Base-by-base conservation (phyloP, 805 yeast genomes). In the Clavispora asparagi region DNA sequence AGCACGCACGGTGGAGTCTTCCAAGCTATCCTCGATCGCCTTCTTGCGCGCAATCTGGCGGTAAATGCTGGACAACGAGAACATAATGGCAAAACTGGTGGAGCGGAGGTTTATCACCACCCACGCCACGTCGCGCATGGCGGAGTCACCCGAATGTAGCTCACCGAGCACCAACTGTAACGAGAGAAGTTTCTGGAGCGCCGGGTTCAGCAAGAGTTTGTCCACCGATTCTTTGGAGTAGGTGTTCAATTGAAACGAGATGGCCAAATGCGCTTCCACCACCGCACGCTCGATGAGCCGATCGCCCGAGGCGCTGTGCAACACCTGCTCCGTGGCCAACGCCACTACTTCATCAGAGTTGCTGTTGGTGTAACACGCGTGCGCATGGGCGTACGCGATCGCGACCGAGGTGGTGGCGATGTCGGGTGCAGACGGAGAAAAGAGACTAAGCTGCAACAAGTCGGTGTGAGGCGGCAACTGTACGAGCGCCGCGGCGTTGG, bases 191-290 rank as follows among this genome's bases (percentile, higher is more conserved):
- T 85, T 76, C 57, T 87, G 96, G 43, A 87, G 70, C 1, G 94
- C 89, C 11, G 92, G 92, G 55, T 82, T 83, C 16, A 83, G 83
- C 35, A 88, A 65, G 49, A 87, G 69, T 57, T 83, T 82, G 57
- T 88, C 96, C 2, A 85, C 81, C 41, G 83, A 85, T 45, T 87
- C 96, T 44, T 81, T 79, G 7, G 82, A 76, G 41, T 81, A 79
- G 0, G 64, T 60, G 57, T 85, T 87, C 44, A 88, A 71, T 29
- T 82, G 79, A 56, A 88, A 82, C 56, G 81, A 85, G 49, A 89
- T 76, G 0, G 94, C 82, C n/a, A 82, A 66, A 58, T 88, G 95
- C 2, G 83, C 73, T 59, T 89, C 96, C 45, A 77, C 70, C 14
- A 85, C 60, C 3, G 84, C 64, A 1, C 77, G 65, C 8, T 62